These are phyloP conservation scores for Gastrolobium bilobum DNA, from an alignment of 306 rosid genomes.

Conservation along the genomic window DNA sequence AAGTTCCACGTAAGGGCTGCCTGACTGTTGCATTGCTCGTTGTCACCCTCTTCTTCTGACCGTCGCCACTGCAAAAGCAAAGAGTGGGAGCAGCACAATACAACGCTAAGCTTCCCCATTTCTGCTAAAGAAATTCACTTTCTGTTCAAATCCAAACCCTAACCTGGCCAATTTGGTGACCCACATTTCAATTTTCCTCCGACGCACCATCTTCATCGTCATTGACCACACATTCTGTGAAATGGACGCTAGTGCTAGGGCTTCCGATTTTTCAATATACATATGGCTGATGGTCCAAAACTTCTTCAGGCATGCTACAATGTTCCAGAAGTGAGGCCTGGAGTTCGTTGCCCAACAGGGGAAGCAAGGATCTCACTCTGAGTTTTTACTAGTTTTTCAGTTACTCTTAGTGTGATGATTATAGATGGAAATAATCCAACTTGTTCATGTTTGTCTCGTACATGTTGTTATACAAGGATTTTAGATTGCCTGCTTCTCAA, in stretches of 20 bases:
- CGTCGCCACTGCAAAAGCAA: too few relatives aligned
- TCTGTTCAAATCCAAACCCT: background rate
- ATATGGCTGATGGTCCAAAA: slow-evolving; percentile 80
- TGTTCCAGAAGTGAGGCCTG: slow-evolving; percentile 72
- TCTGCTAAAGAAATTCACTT: background rate
- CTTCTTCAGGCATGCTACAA: slow-evolving; percentile 65
- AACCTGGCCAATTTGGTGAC: background rate
- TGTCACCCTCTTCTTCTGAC: too few relatives aligned
- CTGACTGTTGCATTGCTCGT: too few relatives aligned
- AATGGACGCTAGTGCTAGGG: too few relatives aligned
- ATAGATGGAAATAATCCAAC: background rate
- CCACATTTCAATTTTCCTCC: background rate
- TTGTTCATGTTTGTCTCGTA: background rate
- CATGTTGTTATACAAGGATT: slow-evolving; percentile 63
- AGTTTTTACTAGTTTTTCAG: slow-evolving; percentile 25
- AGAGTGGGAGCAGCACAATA: too few relatives aligned
- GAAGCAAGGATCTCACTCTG: too few relatives aligned
- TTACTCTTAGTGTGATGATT: background rate
- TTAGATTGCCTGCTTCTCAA: slow-evolving; percentile 67
- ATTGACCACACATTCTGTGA: background rate
- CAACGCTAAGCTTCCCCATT: background rate
- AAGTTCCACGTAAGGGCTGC: too few relatives aligned
- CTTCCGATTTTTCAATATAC: slow-evolving; percentile 45
- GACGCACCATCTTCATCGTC: background rate
- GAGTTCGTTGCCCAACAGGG: too few relatives aligned